Evolutionary conservation across 371 early-diverging fungal genomes (phyloP), one percentile per base, ranked within the genome.

Genomic region (Mortierella sp.): DNA sequence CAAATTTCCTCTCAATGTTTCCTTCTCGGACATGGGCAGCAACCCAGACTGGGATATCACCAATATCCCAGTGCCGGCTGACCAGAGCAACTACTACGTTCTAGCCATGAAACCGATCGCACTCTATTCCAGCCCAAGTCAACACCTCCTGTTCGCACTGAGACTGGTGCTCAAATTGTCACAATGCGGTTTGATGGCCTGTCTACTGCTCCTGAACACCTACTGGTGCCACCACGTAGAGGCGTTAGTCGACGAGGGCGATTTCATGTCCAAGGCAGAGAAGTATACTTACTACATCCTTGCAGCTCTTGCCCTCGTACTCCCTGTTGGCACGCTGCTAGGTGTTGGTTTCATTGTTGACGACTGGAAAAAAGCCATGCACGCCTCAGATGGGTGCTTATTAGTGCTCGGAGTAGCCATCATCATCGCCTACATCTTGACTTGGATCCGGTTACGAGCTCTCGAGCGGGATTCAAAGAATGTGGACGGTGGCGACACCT

Each of bases 221-320:
- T 74, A 74, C 52, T 74, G 76, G 76, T 68, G 68, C 27, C 49
- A 50, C 1, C 76, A 74, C 31, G 76, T 74, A 17, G 76, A 74
- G 40, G 68, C 60, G 5, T 27, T 74, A 16, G 68, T 74, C 6
- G 76, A 74, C 21, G 76, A 74, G 27, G 76, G 76, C 24, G 34
- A 74, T 31, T 74, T 74, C 28, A 74, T 74, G 76, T 68, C 76
- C 8, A 60, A 56, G 31, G 10, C 60, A 3, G 76, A 74, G 50
- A 64, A 60, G 68, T 68, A 61, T 22, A n/a, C 60, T 13, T 74
- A 68, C 24, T 74, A 60, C 45, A 24, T 37, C 9, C 57, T 74
- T 31, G 54, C 68, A 6, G 57, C 12, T 21, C 10, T 63, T 12
- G 60, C 60, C 1, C 22, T 60, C 17, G 29, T 74, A 4, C 24